A percentile compares a stretch with the other conserved stretches of the same genome.
Conservation (phyloP, 305 asterid species). For the Solanum aculeatissimum region DNA sequence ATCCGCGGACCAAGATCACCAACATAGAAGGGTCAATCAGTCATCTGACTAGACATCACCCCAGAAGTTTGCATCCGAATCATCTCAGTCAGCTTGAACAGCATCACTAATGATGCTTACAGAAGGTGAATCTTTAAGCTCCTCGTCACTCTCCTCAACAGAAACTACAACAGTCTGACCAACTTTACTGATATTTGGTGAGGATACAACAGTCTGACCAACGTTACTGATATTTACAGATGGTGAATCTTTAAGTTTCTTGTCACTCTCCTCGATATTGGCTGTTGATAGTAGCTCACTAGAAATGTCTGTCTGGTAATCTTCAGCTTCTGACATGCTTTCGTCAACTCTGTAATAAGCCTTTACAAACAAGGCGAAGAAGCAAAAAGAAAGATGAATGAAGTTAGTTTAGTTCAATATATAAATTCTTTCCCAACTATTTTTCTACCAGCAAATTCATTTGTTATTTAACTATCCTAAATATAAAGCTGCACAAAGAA, state of each 20-base stretch:
- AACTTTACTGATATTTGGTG: background rate
- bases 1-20: background rate
- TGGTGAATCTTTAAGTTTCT: background rate
- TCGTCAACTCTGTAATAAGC: constrained; percentile 70
- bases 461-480: background rate
- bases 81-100: background rate
- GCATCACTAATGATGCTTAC: background rate
- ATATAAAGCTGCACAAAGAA: background rate
- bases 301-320: background rate
- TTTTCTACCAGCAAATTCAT: background rate
- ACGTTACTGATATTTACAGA: background rate
- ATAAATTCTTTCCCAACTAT: background rate
- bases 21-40: background rate
- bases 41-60: background rate
- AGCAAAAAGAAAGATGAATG: background rate
- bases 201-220: background rate
- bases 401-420: background rate
- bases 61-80: background rate
- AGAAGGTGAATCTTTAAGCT: background rate
- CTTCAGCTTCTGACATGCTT: constrained; percentile 7
- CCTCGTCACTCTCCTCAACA: background rate
- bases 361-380: constrained; percentile 21
- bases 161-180: background rate
- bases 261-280: background rate
- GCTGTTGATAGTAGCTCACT: background rate